A percentile compares a stretch with the other conserved stretches of the same genome.
Evolutionary conservation across 2,329 filamentous ascomycete genomes (phyloP).

Genomic region (Zasmidium cellare): DNA sequence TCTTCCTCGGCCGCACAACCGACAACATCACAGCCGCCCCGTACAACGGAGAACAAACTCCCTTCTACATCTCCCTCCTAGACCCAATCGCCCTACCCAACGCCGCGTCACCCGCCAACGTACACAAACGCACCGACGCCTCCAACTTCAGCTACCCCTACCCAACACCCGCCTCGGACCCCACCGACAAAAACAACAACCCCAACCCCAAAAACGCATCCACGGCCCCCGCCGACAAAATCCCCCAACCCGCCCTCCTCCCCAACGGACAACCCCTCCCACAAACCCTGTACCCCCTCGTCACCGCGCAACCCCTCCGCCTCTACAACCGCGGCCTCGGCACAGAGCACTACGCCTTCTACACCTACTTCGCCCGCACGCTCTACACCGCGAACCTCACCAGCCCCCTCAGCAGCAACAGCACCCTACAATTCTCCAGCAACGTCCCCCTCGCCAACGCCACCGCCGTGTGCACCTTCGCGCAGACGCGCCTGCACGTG

Average conservation of each 20-base stretch:
- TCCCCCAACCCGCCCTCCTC: conserved; percentile 65
- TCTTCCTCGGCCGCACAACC: conserved; percentile 82
- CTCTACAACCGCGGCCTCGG: conserved; percentile 79
- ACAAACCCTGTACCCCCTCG: conserved; percentile 69
- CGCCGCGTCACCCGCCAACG: conserved; percentile 16
- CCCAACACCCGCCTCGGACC: conserved; percentile 17
- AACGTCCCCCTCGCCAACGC: conserved; percentile 23
- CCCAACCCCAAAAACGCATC: conserved; percentile 30
- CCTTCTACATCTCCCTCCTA: conserved; percentile 81
- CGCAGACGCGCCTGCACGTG: conserved; percentile 61
- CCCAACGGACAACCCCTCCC: conserved; percentile 71
- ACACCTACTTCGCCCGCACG: conserved; percentile 84
- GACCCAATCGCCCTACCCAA: conserved; percentile 34
- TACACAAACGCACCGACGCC: conserved; percentile 12
- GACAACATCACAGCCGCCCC: conserved; percentile 64
- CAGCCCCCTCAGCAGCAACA: conserved; percentile 38
- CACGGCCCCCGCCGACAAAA: conserved; percentile 51
- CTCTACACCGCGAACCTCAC: conserved; percentile 71
- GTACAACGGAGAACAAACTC: conserved; percentile 82
- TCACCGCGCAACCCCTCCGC: conserved; percentile 71
- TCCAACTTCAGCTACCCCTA: conserved; percentile 28
- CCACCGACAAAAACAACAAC: conserved; percentile 26
- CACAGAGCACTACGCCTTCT: conserved; percentile 91
- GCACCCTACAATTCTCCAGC: conserved; percentile 11
- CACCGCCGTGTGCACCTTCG: conserved; percentile 48